Evolutionary conservation across 495 filamentous ascomycete genomes (phyloP).

Genomic region (Neurospora sp.): DNA sequence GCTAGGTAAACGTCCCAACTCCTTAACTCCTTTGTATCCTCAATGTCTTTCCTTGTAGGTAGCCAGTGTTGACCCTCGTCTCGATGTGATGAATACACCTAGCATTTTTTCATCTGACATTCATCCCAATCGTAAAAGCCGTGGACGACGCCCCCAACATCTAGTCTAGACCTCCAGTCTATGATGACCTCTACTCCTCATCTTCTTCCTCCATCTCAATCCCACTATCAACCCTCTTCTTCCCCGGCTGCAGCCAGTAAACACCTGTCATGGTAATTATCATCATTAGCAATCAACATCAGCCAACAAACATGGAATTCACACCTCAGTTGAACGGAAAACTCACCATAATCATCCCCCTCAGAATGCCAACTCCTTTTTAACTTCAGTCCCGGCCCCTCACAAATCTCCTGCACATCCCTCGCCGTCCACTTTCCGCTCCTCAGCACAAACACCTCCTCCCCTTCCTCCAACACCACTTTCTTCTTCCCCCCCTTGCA

Average conservation of each 20-base stretch:
- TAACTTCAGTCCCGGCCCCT: conserved; percentile 1
- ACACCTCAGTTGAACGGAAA: not conserved
- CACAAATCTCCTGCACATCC: not conserved
- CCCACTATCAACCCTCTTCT: conserved; percentile 4
- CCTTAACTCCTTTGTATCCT: not conserved
- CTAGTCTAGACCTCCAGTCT: no score
- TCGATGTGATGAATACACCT: not conserved
- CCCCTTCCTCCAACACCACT: conserved; percentile 1
- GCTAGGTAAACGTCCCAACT: not conserved
- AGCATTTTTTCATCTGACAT: not conserved
- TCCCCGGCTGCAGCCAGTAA: conserved; percentile 7
- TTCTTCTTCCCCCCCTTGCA: not conserved
- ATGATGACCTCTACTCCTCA: no score
- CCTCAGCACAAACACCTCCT: conserved; percentile 1
- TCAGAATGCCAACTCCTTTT: not conserved
- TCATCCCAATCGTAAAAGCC: not conserved
- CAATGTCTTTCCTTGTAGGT: not conserved
- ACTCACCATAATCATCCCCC: conserved; percentile 7
- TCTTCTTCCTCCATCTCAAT: not conserved
- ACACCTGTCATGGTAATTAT: not conserved
- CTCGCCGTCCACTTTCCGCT: conserved; percentile 9
- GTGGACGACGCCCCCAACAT: not conserved
- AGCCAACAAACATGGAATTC: not conserved
- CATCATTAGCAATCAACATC: not conserved
- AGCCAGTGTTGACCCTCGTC: no score